Conservation (phyloP, 2,329 filamentous ascomycete genomes). For the Paracamarosporium sp. region DNA sequence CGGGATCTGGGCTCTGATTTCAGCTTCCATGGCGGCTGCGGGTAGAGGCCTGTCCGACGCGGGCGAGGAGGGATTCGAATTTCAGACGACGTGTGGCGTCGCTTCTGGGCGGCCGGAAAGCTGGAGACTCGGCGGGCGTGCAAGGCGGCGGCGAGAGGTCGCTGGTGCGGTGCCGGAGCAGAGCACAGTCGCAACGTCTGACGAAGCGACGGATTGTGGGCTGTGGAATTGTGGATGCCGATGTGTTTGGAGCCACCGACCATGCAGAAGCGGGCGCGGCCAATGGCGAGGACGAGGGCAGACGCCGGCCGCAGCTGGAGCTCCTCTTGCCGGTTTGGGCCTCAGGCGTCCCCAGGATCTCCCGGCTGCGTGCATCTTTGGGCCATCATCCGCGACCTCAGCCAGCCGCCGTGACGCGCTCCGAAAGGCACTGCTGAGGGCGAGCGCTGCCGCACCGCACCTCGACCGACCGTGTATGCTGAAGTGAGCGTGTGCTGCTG, state of each 20-base stretch:
- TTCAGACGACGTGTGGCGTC: slow-evolving; percentile 6
- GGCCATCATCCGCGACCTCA: slow-evolving; percentile 25
- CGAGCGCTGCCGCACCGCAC: too few relatives aligned
- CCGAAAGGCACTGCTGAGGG: slow-evolving; percentile 24
- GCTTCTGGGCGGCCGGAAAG: background rate
- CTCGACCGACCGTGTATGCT: slow-evolving; percentile 19
- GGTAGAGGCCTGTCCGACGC: slow-evolving; percentile 16
- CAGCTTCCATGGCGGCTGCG: slow-evolving; percentile 74
- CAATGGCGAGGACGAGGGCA: background rate
- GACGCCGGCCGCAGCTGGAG: slow-evolving; percentile 4
- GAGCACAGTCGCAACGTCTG: slow-evolving; percentile 7
- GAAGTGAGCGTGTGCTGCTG: background rate
- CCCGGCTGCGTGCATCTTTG: slow-evolving; percentile 31
- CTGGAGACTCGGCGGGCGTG: background rate
- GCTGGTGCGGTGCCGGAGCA: background rate
- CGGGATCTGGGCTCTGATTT: slow-evolving; percentile 83
- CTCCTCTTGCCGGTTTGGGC: slow-evolving; percentile 19
- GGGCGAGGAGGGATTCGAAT: background rate
- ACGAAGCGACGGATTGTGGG: background rate
- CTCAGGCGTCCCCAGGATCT: slow-evolving; percentile 34
- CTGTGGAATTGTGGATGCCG: too few relatives aligned
- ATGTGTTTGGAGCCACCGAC: slow-evolving; percentile 2
- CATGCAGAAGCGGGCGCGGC: slow-evolving; percentile 11
- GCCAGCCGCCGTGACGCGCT: slow-evolving; percentile 3
- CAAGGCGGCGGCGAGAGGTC: background rate